phyloP scores from a whole-genome alignment of 2,329 filamentous ascomycete species.

The Graphiopsis chlorocephala region DNA sequence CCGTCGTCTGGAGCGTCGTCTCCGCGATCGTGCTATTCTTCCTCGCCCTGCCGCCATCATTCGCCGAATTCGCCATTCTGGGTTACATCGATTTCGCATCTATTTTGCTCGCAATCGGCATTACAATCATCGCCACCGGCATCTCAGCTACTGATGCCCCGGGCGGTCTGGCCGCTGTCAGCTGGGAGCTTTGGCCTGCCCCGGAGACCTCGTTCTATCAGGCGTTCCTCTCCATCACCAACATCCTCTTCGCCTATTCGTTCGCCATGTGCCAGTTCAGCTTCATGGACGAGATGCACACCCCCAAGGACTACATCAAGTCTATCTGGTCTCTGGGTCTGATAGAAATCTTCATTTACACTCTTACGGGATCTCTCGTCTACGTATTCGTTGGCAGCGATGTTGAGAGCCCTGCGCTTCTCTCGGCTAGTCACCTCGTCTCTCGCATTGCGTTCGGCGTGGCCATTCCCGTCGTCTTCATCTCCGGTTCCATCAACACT shows the following conservation, averaged over 20 bases:
- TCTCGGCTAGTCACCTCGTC: conserved; percentile 56
- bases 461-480: conserved; percentile 69
- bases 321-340: conserved; percentile 57
- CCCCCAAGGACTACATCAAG: conserved; percentile 62
- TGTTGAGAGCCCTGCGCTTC: conserved; percentile 65
- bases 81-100: conserved; percentile 39
- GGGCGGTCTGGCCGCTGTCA: conserved; percentile 32
- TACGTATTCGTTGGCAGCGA: conserved; percentile 63
- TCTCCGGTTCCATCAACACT: conserved; percentile 72
- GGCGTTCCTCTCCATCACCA: conserved; percentile 65
- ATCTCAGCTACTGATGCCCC: conserved; percentile 28
- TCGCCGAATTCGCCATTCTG: conserved; percentile 35
- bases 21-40: conserved; percentile 41
- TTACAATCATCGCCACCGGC: conserved; percentile 37
- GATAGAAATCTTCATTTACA: conserved; percentile 64
- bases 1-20: conserved; percentile 42
- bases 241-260: conserved; percentile 67
- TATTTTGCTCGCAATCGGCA: conserved; percentile 35
- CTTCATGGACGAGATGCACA: conserved; percentile 65
- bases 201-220: conserved; percentile 45
- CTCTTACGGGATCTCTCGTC: conserved; percentile 64
- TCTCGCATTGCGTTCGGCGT: conserved; percentile 67
- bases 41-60: conserved; percentile 36
- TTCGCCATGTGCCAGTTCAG: conserved; percentile 62
- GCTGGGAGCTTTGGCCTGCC: conserved; percentile 37